Conservation (phyloP, 306 rosid genomes). For the Prunus mume region DNA sequence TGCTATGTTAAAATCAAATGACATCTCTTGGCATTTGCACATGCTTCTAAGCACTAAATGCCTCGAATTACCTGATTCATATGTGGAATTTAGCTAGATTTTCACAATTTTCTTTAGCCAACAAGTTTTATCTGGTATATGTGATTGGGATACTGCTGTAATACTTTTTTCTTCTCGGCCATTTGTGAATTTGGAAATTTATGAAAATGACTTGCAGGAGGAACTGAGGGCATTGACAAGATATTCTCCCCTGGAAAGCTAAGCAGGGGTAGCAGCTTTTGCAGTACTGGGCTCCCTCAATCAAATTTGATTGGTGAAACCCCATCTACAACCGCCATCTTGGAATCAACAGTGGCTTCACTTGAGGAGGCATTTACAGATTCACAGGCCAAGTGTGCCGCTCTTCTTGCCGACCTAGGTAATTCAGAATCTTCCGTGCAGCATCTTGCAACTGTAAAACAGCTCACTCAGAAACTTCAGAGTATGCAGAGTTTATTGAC, state of each 20-base stretch:
- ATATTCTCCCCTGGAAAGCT: conserved; percentile 61
- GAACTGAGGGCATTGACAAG: conserved; percentile 85
- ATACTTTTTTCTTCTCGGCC: background rate
- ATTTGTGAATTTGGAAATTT: conserved; percentile 4
- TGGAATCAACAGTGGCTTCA: conserved; percentile 60
- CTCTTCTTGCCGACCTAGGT: conserved; percentile 40
- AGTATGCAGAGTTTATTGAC: conserved; percentile 61
- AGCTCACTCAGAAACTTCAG: conserved; percentile 66
- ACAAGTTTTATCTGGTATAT: background rate
- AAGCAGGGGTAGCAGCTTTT: conserved; percentile 48
- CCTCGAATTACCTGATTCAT: background rate
- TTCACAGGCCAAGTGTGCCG: conserved; percentile 56
- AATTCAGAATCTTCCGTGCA: conserved; percentile 47
- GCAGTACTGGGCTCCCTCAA: conserved; percentile 51
- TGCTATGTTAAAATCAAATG: background rate
- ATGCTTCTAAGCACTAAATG: background rate
- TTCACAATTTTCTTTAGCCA: background rate
- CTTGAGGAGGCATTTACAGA: conserved; percentile 69
- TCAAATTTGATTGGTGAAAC: conserved; percentile 41
- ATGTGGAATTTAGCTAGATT: background rate
- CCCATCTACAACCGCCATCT: conserved; percentile 26
- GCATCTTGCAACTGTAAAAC: conserved; percentile 44
- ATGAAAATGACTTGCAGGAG: conserved; percentile 61
- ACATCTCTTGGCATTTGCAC: background rate
- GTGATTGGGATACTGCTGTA: background rate